phyloP scores from a whole-genome alignment of 805 yeast species.

The Teunomyces stri region DNA sequence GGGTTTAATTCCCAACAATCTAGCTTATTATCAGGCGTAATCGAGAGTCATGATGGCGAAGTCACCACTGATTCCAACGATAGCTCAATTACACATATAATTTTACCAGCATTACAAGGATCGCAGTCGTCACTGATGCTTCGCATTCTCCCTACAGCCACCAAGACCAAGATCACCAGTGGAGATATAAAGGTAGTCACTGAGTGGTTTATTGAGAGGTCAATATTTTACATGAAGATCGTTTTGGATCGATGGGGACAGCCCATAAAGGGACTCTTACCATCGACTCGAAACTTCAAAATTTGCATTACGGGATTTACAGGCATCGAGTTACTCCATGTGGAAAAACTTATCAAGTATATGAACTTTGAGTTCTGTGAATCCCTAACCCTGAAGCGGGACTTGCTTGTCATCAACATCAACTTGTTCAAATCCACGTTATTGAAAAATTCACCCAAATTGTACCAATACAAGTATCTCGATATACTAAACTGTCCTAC shows the following conservation, averaged over 20 bases:
- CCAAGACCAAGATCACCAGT: slow-evolving; percentile 21
- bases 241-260: slow-evolving; percentile 60
- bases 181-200: slow-evolving; percentile 46
- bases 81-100: slow-evolving; percentile 28
- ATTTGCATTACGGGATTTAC: slow-evolving; percentile 70
- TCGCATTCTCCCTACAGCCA: slow-evolving; percentile 21
- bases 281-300: slow-evolving; percentile 21
- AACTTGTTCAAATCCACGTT: slow-evolving; percentile 42
- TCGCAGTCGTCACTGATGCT: slow-evolving; percentile 24
- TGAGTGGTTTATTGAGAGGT: slow-evolving; percentile 80
- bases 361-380: slow-evolving; percentile 53
- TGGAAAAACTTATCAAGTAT: slow-evolving; percentile 57
- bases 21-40: slow-evolving; percentile 38
- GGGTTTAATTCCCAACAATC: slow-evolving; percentile 42
- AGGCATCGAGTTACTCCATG: slow-evolving; percentile 72
- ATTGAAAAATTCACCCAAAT: slow-evolving; percentile 37
- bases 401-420: slow-evolving; percentile 55
- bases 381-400: slow-evolving; percentile 49
- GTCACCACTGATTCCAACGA: slow-evolving; percentile 18
- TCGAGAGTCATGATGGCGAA: slow-evolving; percentile 47
- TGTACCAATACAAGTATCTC: slow-evolving; percentile 35
- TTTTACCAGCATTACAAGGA: slow-evolving; percentile 32
- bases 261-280: slow-evolving; percentile 42
- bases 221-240: slow-evolving; percentile 53
- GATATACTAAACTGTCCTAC: slow-evolving; percentile 36